Conservation (phyloP, 2,329 filamentous ascomycete genomes). For the Trichophyton schoenleinii region DNA sequence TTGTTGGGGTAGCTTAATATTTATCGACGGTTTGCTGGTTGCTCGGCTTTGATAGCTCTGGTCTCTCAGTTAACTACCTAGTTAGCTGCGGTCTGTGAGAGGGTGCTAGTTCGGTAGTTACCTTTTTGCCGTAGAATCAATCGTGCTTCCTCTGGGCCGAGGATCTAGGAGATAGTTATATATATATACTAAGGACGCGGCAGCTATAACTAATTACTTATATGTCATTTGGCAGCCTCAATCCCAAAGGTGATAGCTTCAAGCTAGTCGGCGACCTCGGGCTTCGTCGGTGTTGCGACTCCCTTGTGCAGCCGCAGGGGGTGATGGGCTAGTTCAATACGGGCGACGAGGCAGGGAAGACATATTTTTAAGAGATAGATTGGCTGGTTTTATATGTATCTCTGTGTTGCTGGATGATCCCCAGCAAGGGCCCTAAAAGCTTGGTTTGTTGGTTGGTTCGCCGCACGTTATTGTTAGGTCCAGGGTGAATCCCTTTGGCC, state of each 20-base stretch:
- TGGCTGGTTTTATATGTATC: not conserved
- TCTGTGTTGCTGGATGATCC: not conserved
- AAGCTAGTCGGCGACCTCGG: slow-evolving; percentile 1
- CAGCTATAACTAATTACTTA: too few species aligned
- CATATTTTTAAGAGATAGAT: not conserved
- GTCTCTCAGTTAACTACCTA: not conserved
- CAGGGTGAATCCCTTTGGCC: not conserved
- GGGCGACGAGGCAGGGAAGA: not conserved
- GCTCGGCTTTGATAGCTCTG: not conserved
- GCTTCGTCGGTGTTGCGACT: not conserved
- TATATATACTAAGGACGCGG: too few species aligned
- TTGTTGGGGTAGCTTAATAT: not conserved
- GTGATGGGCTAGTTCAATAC: not conserved
- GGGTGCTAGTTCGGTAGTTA: not conserved
- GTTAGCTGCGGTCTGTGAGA: not conserved
- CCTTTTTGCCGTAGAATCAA: not conserved
- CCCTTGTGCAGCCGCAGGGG: not conserved
- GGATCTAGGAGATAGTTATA: too few species aligned
- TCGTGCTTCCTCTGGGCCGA: too few species aligned
- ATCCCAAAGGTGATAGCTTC: too few species aligned
- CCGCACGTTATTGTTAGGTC: not conserved
- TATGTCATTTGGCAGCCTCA: too few species aligned
- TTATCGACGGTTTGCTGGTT: not conserved
- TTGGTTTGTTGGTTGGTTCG: not conserved
- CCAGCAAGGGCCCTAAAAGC: not conserved